Evolutionary conservation across 371 early-diverging fungal genomes (phyloP).

Genomic region (Actinomortierella wolfii): DNA sequence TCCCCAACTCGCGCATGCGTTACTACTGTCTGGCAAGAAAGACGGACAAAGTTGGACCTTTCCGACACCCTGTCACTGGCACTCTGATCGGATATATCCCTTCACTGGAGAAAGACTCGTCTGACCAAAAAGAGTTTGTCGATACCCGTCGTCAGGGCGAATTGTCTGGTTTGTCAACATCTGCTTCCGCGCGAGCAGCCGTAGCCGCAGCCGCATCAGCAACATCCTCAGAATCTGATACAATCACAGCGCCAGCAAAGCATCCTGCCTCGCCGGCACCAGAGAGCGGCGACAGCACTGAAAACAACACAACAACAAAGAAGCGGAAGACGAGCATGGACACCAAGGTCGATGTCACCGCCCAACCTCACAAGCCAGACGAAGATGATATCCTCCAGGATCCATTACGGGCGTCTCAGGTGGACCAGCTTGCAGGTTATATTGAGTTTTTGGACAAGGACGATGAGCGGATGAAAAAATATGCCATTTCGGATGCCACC

Average conservation of each 20-base stretch:
- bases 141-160: constrained; percentile 45
- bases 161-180: constrained; percentile 29
- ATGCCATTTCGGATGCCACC: constrained; percentile 48
- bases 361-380: constrained; percentile 15
- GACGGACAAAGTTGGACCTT: constrained; percentile 28
- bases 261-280: background rate
- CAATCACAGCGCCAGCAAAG: constrained; percentile 2
- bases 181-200: constrained; percentile 23
- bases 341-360: constrained; percentile 12
- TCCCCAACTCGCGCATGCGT: constrained; percentile 68
- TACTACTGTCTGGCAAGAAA: constrained; percentile 63
- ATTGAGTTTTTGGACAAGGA: constrained; percentile 33
- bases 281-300: background rate
- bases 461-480: constrained; percentile 26
- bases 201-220: constrained; percentile 1
- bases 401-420: constrained; percentile 27
- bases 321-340: constrained; percentile 26
- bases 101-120: constrained; percentile 30
- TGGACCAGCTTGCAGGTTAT: constrained; percentile 24
- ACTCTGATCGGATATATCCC: constrained; percentile 60
- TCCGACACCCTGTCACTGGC: constrained; percentile 50
- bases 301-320: constrained; percentile 37
- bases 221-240: no score
- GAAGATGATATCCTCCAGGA: constrained; percentile 36
- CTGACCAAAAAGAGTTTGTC: constrained; percentile 37